These are phyloP conservation scores for Sporothrix euskadiensis DNA, from an alignment of 2,329 filamentous ascomycete genomes.

Conservation along the genomic window DNA sequence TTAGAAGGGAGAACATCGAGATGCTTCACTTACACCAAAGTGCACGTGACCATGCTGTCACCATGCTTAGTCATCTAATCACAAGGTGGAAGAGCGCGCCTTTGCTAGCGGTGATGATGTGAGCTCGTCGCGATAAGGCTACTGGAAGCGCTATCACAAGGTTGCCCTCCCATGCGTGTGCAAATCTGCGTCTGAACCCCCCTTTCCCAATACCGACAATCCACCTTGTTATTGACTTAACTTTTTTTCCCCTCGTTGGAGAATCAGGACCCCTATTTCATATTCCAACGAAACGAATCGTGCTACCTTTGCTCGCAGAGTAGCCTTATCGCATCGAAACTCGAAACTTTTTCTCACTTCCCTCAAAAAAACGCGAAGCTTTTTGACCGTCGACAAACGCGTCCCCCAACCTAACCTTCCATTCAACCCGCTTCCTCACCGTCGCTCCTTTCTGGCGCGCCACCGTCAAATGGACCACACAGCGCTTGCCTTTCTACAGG, in stretches of 20 bases:
- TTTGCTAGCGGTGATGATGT: conserved; percentile 19
- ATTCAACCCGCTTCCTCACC: background rate
- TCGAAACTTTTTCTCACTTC: background rate
- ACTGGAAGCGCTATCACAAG: conserved; percentile 23
- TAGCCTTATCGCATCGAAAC: conserved; percentile 4
- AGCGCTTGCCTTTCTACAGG: conserved; percentile 22
- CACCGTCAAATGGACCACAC: conserved; percentile 26
- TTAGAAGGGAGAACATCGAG: background rate
- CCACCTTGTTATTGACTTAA: conserved; percentile 4
- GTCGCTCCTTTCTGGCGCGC: background rate
- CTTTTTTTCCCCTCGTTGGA: background rate
- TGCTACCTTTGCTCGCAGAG: background rate
- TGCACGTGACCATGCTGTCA: background rate
- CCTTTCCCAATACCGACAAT: conserved; percentile 7
- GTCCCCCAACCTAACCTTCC: background rate
- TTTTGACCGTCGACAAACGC: conserved; percentile 1
- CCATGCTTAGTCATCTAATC: background rate
- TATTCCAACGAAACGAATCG: background rate
- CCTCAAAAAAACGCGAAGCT: background rate
- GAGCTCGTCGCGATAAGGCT: conserved; percentile 27
- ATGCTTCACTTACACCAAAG: background rate
- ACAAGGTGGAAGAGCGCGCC: conserved; percentile 19
- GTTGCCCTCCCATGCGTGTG: background rate
- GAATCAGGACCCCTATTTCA: conserved; percentile 8
- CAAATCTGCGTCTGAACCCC: conserved; percentile 10